Evolutionary conservation across 2,329 filamentous ascomycete species (phyloP), one percentile per base, ranked within the genome.

Genomic region (Botrytis medusae): DNA sequence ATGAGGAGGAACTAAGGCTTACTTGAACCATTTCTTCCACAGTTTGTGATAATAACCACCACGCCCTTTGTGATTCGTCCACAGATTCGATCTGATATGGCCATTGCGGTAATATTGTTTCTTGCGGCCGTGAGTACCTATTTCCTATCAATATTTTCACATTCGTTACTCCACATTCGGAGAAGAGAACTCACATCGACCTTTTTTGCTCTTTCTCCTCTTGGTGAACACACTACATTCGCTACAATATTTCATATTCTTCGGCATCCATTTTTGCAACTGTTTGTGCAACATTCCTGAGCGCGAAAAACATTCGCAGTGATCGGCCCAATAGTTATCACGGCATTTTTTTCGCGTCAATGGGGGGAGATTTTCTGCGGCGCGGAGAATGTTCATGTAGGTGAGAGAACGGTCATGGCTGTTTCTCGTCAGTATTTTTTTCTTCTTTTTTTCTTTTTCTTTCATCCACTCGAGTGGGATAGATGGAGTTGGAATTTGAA

Each of bases 1-100:
- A 16, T 44, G 12, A 44, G 16, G 42, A 18, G 51, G 6, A 57
- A 29, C 8, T 4, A 32, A 29, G 32, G 1, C n/a, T 29, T 18
- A 57, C 51, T 78, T 80, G 57, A 79, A 78, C 79, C 79, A 79
- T 44, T 74, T 79, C 61, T 77, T 79, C 79, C 79, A 80, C 3
- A 79, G 20, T n/a, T 76, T 77, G 2, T 42, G 18, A 4, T 77
- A 75, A 51, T 78, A 80, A 2, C 75, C 77, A 5, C 79, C 77
- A 12, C 34, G 59, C 48, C 78, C 65, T 3, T 73, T 73, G 4
- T 71, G 64, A 69, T 79, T 75, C 0, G 78, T 79, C 79, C 78
- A 80, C 48, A 72, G 75, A 70, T 74, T 75, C 3, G 40, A 40
- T 29, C 67, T 32, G 9, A 54, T 48, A 1, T 22, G 72, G 2